phyloP scores from a whole-genome alignment of 1,139 yeast genomes.

The Kodamaea sp. region DNA sequence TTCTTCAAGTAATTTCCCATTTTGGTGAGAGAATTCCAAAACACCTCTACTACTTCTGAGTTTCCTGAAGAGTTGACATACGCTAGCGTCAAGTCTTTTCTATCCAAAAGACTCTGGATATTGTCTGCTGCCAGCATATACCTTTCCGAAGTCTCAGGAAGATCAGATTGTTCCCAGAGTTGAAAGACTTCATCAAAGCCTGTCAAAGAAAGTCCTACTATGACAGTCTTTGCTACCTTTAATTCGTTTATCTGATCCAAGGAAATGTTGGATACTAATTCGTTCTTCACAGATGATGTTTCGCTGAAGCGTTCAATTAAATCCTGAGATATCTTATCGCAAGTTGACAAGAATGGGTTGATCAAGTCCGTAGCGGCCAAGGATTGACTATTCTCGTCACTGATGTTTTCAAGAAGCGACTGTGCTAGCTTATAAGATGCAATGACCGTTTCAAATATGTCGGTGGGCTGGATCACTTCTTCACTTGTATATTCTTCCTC shows the following conservation, averaged over 20 bases:
- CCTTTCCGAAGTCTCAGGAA: conserved; percentile 35
- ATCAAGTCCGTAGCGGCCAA: conserved; percentile 10
- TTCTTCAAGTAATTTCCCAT: conserved; percentile 39
- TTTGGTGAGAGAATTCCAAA: conserved; percentile 44
- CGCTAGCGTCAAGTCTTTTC: conserved; percentile 27
- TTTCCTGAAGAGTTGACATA: conserved; percentile 13
- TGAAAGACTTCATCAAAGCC: conserved; percentile 19
- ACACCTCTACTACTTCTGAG: conserved; percentile 11
- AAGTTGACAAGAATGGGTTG: conserved; percentile 19
- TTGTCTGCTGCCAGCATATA: conserved; percentile 45
- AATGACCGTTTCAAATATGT: conserved; percentile 38
- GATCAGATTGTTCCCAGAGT: conserved; percentile 25
- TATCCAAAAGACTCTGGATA: conserved; percentile 43
- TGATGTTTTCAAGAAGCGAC: conserved; percentile 30
- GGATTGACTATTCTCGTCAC: conserved; percentile 3
- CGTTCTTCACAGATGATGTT: conserved; percentile 19
- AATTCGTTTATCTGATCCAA: conserved; percentile 26
- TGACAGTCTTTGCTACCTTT: conserved; percentile 23
- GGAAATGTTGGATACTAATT: conserved; percentile 29
- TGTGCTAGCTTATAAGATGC: conserved; percentile 33
- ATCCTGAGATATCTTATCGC: conserved; percentile 25
- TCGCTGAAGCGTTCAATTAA: conserved; percentile 27
- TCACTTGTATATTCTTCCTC: conserved; percentile 27
- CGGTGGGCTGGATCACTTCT: conserved; percentile 39
- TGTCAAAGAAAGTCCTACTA: conserved; percentile 23